A percentile compares a stretch with the other conserved stretches of the same genome.
These are phyloP conservation scores for Sclerospora graminicola DNA, from an alignment of 352 stramenopile species.

Conservation along the genomic window DNA sequence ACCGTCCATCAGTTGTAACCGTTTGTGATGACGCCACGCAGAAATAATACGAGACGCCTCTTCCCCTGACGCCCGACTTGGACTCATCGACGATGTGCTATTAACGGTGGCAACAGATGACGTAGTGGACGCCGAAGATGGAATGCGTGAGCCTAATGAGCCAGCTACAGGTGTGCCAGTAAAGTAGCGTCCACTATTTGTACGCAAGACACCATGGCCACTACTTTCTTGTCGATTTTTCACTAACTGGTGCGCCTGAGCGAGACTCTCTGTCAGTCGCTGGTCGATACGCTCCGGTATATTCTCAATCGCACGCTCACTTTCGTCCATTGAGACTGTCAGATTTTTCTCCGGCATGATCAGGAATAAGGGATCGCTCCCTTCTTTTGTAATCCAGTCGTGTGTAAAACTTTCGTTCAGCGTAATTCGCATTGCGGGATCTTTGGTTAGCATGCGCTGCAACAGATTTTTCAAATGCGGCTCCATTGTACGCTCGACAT, in stretches of 20 bases:
- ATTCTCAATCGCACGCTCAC: slow-evolving; percentile 76
- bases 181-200: slow-evolving; percentile 37
- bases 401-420: slow-evolving; percentile 82
- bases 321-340: slow-evolving; percentile 78
- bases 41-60: slow-evolving; percentile 74
- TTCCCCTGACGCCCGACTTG: slow-evolving; percentile 48
- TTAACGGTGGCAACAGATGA: slow-evolving; percentile 27
- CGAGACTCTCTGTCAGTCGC: slow-evolving; percentile 59
- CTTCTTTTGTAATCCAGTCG: slow-evolving; percentile 90
- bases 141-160: slow-evolving; percentile 40
- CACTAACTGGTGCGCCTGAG: slow-evolving; percentile 65
- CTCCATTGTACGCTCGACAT: slow-evolving; percentile 61
- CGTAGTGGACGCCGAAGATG: slow-evolving; percentile 27
- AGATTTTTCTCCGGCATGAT: slow-evolving; percentile 43
- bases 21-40: slow-evolving; percentile 80
- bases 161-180: slow-evolving; percentile 24
- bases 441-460: slow-evolving; percentile 86
- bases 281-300: slow-evolving; percentile 81
- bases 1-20: slow-evolving; percentile 79
- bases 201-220: slow-evolving; percentile 29
- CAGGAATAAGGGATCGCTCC: slow-evolving; percentile 68
- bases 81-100: slow-evolving; percentile 42
- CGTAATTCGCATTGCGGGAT: slow-evolving; percentile 68
- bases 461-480: slow-evolving; percentile 87
- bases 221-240: slow-evolving; percentile 54